Evolutionary conservation across 495 filamentous ascomycete species (phyloP), one percentile per base, ranked within the genome.

Genomic region (Penicillium cinerascens): DNA sequence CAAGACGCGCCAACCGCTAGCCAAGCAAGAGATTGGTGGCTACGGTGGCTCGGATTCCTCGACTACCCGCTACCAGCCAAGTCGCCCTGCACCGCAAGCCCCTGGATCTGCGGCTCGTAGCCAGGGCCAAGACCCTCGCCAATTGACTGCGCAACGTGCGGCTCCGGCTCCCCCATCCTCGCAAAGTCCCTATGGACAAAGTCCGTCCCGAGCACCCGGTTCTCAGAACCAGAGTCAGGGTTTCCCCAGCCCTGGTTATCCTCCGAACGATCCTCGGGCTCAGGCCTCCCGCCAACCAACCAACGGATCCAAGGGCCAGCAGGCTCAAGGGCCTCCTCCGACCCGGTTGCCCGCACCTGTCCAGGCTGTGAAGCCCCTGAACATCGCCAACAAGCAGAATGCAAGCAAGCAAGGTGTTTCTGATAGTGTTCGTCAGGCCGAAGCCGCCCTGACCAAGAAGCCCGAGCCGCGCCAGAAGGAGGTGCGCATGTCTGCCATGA

Each of bases 401-500:
- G 58, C 59, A n/a, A 59, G 49, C 38, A 81, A 81, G 64, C 63
- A 67, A 22, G 65, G 64, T 23, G 71, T 79, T 45, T 69, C 68
- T 16, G 85, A 89, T 70, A 77, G 83, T 15, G 78, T 91, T 51
- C 87, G 89, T 68, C 86, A 89, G 59, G 88, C 91, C 21, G 90
- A 95, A 69, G 82, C 84, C 38, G 88, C 89, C 7, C 75, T 95
- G 55, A 86, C 87, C 0, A 82, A 84, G 58, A 92, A 93, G 76
- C 67, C 85, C 16, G 75, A 78, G 50, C 79, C 88, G 43, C 84
- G 87, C 38, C 83, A 93, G 70, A 91, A 93, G 73, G 93, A 88
- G 61, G 85, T 92, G 40, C 90, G 93, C 57, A 97, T 98, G 88
- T 97, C 92, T 44, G 90, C 83, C 59, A 97, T 98, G 93, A 85